phyloP scores from a whole-genome alignment of 352 stramenopile species.

The Phytophthora fragariaefolia region DNA sequence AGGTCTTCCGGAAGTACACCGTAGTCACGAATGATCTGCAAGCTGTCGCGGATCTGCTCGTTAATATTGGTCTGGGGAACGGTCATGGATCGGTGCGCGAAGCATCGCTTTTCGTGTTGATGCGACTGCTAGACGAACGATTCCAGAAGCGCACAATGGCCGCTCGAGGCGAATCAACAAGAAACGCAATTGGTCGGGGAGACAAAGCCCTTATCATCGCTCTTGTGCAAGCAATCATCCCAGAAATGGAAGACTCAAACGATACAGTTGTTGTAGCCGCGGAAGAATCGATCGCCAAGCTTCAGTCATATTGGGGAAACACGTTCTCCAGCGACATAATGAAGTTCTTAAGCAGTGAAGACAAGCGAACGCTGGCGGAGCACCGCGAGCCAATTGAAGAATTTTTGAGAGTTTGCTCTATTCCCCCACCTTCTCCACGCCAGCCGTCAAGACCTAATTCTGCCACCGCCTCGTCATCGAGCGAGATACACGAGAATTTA shows the following conservation, averaged over 20 bases:
- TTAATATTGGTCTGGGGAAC: slow-evolving; percentile 68
- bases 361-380: slow-evolving; percentile 57
- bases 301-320: slow-evolving; percentile 62
- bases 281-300: slow-evolving; percentile 70
- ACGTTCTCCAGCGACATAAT: slow-evolving; percentile 48
- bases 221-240: slow-evolving; percentile 66
- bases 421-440: slow-evolving; percentile 10
- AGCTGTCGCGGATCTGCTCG: slow-evolving; percentile 58
- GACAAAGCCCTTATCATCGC: slow-evolving; percentile 61
- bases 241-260: slow-evolving; percentile 60
- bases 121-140: slow-evolving; percentile 62
- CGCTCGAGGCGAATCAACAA: slow-evolving; percentile 20
- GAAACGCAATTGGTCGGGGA: slow-evolving; percentile 39
- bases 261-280: slow-evolving; percentile 68
- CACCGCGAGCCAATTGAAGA: slow-evolving; percentile 59
- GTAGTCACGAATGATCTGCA: slow-evolving; percentile 67
- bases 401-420: slow-evolving; percentile 45
- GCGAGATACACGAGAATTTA: background rate
- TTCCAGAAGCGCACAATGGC: slow-evolving; percentile 35
- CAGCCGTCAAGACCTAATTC: slow-evolving; percentile 20
- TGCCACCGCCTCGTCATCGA: slow-evolving; percentile 6
- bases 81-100: slow-evolving; percentile 49
- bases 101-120: slow-evolving; percentile 53
- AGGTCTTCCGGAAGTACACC: slow-evolving; percentile 72
- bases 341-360: slow-evolving; percentile 68